These are phyloP conservation scores for Epichloe amarillans DNA, from an alignment of 2,329 filamentous ascomycete genomes.

Conservation along the genomic window DNA sequence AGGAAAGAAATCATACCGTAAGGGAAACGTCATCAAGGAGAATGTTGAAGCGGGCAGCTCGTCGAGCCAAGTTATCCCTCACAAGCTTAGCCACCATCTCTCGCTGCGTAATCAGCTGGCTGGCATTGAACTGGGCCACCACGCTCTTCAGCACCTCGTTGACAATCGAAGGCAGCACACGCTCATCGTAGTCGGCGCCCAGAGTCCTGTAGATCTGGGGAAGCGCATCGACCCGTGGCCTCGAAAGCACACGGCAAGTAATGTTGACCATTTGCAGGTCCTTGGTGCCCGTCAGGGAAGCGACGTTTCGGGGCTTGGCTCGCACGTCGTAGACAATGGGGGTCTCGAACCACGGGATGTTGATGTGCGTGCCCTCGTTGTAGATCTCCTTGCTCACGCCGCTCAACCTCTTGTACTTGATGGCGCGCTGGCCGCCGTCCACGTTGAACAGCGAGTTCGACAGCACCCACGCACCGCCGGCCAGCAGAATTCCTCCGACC, in stretches of 20 bases:
- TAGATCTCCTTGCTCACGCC: constrained; percentile 97
- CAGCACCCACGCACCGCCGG: constrained; percentile 36
- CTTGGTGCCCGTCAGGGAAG: constrained; percentile 97
- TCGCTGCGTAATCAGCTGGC: constrained; percentile 95
- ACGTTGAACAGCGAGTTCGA: constrained; percentile 63
- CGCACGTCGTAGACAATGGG: constrained; percentile 95
- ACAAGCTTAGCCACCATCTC: constrained; percentile 90
- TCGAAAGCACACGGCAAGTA: constrained; percentile 94
- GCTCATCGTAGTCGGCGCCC: constrained; percentile 91
- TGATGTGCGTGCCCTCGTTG: constrained; percentile 86
- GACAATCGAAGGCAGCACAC: constrained; percentile 91
- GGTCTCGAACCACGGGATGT: constrained; percentile 94
- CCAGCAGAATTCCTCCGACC: constrained; percentile 29
- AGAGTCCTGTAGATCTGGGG: constrained; percentile 96
- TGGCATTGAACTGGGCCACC: constrained; percentile 97
- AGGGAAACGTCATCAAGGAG: constrained; percentile 93
- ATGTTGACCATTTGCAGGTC: constrained; percentile 99
- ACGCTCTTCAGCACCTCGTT: constrained; percentile 99
- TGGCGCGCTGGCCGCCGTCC: constrained; percentile 95
- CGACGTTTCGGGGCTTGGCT: constrained; percentile 91
- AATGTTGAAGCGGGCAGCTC: constrained; percentile 95
- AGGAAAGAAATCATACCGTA: constrained; percentile 47
- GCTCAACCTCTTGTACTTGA: constrained; percentile 89
- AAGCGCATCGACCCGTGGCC: constrained; percentile 74
- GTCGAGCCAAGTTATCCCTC: constrained; percentile 78